phyloP scores from a whole-genome alignment of 2,329 filamentous ascomycete species.

The Cladosporium oxysporum region DNA sequence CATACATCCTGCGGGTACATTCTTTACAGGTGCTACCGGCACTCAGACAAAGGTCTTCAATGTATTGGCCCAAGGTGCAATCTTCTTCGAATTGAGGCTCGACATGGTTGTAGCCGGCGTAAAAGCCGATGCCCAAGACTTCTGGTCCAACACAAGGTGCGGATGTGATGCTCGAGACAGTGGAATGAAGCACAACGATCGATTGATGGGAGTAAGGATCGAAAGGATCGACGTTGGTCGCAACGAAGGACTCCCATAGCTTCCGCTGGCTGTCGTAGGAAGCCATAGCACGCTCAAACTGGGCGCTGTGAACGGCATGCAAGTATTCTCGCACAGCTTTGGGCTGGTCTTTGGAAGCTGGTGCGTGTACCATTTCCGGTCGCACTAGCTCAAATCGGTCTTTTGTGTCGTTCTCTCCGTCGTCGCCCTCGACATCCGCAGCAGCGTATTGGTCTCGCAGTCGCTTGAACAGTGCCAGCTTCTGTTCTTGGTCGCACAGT shows the following conservation, averaged over 20 bases:
- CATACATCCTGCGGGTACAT: slow-evolving; percentile 84
- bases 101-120: slow-evolving; percentile 76
- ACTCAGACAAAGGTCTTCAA: slow-evolving; percentile 81
- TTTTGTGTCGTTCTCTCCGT: slow-evolving; percentile 42
- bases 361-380: slow-evolving; percentile 91
- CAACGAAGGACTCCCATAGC: slow-evolving; percentile 94
- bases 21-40: slow-evolving; percentile 77
- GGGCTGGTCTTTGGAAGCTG: slow-evolving; percentile 80
- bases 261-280: slow-evolving; percentile 92
- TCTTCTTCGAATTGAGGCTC: slow-evolving; percentile 74
- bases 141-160: slow-evolving; percentile 91
- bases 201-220: slow-evolving; percentile 96
- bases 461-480: slow-evolving; percentile 76
- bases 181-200: slow-evolving; percentile 90
- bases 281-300: slow-evolving; percentile 92
- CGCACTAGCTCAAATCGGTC: slow-evolving; percentile 83
- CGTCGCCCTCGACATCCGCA: slow-evolving; percentile 43
- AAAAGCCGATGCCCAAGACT: slow-evolving; percentile 87
- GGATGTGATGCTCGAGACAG: slow-evolving; percentile 90
- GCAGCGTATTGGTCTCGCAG: slow-evolving; percentile 70
- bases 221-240: slow-evolving; percentile 84
- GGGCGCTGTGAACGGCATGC: slow-evolving; percentile 91
- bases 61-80: slow-evolving; percentile 90
- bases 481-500: slow-evolving; percentile 84
- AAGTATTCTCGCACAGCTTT: slow-evolving; percentile 89